Conservation (phyloP, 331 rosid genomes). For the Pyracantha coccinea region DNA sequence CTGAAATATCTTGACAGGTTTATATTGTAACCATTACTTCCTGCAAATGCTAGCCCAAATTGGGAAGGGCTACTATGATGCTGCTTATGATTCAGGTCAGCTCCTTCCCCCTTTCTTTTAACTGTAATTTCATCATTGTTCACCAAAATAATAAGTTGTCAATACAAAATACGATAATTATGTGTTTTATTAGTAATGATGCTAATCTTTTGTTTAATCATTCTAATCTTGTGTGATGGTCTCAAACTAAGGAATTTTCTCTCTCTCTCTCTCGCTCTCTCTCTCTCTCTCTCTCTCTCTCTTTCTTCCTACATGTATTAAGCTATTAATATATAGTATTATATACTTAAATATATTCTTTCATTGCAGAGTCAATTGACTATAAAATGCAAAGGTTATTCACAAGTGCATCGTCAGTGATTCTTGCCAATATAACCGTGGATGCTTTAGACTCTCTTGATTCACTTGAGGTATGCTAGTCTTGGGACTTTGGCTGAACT, state of each 20-base stretch:
- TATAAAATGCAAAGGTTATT: constrained; percentile 55
- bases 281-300: background rate
- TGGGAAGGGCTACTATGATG: constrained; percentile 67
- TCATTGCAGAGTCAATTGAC: constrained; percentile 51
- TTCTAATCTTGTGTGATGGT: background rate
- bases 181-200: background rate
- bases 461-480: constrained; percentile 56
- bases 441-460: constrained; percentile 56
- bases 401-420: constrained; percentile 45
- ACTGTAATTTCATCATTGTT: background rate
- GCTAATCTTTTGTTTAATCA: background rate
- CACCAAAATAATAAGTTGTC: background rate
- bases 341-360: background rate
- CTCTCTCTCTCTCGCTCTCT: background rate
- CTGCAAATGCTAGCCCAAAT: constrained; percentile 81
- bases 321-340: no score
- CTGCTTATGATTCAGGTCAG: constrained; percentile 64
- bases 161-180: background rate
- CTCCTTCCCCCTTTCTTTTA: constrained; percentile 7
- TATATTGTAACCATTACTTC: constrained; percentile 82
- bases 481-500: background rate
- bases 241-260: background rate
- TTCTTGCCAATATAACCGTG: constrained; percentile 51
- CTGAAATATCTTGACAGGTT: constrained; percentile 41
- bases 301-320: background rate